Base-by-base conservation (phyloP, 2,329 filamentous ascomycete genomes). In the Colletotrichum trifolii region DNA sequence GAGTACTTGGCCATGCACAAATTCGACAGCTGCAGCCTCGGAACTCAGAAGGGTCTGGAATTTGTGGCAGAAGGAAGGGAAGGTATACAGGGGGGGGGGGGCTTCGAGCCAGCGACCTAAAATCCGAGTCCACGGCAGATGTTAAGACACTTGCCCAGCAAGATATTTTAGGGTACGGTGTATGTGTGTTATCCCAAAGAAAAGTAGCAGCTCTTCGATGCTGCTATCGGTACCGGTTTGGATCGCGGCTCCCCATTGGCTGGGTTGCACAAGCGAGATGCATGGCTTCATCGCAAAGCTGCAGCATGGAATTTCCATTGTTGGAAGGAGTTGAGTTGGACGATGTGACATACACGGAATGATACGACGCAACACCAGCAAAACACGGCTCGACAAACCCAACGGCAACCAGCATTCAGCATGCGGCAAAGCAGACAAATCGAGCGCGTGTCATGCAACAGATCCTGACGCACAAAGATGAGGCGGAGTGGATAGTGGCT, bases 51-150 rank as follows among this genome's bases (percentile, higher is more conserved):
- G 49, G 25, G 38, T 55, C 9, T 56, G 58, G 52, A 53, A 56
- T 56, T 40, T 53, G 62, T 65, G 63, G 63, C 40, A 39, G 58
- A 56, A 55, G 40, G 52, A 40, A 54, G 40, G 52, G 46, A 54
- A 36, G 53, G 52, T 33, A 52, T 57, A 59, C 58, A 66, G 53
- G 62, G 63, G 47, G 55, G 17, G 33, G 25, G 25, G 25, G 25
- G 25, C 42, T 59, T 42, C 49, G 42, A 43, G 53, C 63, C 53
- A 45, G 40, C 17, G 33, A 53, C 47, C 40, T 34, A 55, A 15
- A 25, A 62, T 52, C 58, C 47, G 10, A 63, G 47, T 43, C 53
- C 57, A 15, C 34, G 47, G 63, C 58, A 12, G 52, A n/a, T 2
- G 63, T 63, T 48, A 8, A 7, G 34, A 38, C 47, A 66, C 63